A percentile compares a stretch with the other conserved stretches of the same genome.
phyloP scores from a whole-genome alignment of 495 filamentous ascomycete species.

The Penicillium antarcticum region DNA sequence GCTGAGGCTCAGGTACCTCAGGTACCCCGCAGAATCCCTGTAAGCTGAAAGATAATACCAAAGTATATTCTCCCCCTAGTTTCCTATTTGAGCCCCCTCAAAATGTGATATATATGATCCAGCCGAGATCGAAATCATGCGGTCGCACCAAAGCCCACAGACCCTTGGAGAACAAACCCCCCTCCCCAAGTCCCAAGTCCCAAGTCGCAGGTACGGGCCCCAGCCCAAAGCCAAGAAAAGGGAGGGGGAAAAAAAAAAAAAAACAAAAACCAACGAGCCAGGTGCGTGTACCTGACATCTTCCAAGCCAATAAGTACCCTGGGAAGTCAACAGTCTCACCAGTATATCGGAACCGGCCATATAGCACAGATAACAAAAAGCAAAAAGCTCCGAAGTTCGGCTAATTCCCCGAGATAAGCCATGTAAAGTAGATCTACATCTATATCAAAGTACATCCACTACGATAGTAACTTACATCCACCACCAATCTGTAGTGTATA shows the following conservation, averaged over 20 bases:
- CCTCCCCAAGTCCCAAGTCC: constrained; percentile 1
- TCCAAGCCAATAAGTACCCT: not conserved
- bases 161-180: constrained; percentile 4
- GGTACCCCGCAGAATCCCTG: too few relatives aligned
- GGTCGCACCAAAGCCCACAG: constrained; percentile 8
- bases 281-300: not conserved
- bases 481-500: not conserved
- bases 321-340: not conserved
- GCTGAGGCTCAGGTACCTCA: too few relatives aligned
- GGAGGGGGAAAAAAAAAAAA: not conserved
- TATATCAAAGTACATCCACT: constrained; percentile 1
- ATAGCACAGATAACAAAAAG: not conserved
- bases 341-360: not conserved
- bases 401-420: constrained; percentile 6
- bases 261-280: not conserved
- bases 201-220: constrained; percentile 15
- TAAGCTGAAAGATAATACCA: too few relatives aligned
- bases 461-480: constrained; percentile 7
- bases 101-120: too few relatives aligned
- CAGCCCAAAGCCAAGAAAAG: not conserved
- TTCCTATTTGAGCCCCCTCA: too few relatives aligned
- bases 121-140: not conserved
- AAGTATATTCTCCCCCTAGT: too few relatives aligned
- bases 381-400: constrained; percentile 5
- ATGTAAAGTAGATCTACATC: not conserved